Percentiles rank a stretch among this genome's conserved stretches.
These are phyloP conservation scores for Scenedesmus sp. DNA, from an alignment of 163 green algal genomes.

Conservation along the genomic window DNA sequence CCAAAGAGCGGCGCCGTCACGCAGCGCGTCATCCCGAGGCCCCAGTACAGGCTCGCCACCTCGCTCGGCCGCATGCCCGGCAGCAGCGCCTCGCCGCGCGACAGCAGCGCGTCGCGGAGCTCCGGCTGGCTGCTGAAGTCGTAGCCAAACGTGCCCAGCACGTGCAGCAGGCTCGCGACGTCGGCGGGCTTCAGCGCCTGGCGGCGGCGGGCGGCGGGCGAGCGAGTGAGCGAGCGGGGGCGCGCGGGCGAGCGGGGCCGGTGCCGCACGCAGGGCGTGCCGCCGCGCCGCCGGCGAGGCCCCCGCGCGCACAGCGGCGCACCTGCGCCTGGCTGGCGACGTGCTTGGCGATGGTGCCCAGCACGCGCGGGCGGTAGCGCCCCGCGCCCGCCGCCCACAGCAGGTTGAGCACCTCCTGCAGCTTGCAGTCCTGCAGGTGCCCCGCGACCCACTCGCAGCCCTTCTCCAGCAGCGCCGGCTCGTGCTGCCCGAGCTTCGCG, in stretches of 20 bases:
- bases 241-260: not conserved
- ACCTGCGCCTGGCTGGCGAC: slow-evolving; percentile 20
- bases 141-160: slow-evolving; percentile 50
- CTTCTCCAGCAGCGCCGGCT: slow-evolving; percentile 38
- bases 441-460: slow-evolving; percentile 15
- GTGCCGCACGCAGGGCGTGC: not conserved
- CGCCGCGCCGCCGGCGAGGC: not conserved
- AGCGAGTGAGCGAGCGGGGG: no score
- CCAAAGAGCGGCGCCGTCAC: slow-evolving; percentile 4
- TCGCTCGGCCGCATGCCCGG: slow-evolving; percentile 29
- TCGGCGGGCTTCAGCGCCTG: slow-evolving; percentile 36
- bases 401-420: slow-evolving; percentile 66
- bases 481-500: slow-evolving; percentile 16
- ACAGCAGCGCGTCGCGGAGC: slow-evolving; percentile 31
- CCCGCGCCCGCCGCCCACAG: slow-evolving; percentile 55
- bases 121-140: not conserved
- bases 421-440: slow-evolving; percentile 25
- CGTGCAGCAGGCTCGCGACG: slow-evolving; percentile 46
- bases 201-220: no score
- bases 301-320: not conserved
- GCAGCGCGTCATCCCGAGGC: slow-evolving; percentile 39
- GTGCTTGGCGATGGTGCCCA: slow-evolving; percentile 3
- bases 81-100: slow-evolving; percentile 32
- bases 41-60: slow-evolving; percentile 47
- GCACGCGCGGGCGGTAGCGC: slow-evolving; percentile 4